Conservation (phyloP, 2,329 filamentous ascomycete genomes). For the Torrubiellomyces zombiae region DNA sequence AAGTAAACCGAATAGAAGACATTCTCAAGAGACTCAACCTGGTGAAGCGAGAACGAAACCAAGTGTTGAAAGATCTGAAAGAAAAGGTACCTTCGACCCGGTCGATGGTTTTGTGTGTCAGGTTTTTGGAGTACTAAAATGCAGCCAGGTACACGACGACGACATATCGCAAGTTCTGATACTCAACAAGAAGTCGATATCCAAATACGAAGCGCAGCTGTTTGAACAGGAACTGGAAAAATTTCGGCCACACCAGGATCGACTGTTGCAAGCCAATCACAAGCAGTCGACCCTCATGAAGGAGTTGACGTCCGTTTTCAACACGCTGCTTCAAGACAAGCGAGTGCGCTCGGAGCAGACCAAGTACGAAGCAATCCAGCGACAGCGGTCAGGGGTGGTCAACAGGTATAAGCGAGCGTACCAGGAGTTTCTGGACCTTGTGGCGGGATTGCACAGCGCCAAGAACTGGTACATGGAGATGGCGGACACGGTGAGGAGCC, state of each 20-base stretch:
- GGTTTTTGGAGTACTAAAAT: slow-evolving; percentile 11
- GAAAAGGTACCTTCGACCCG: no score
- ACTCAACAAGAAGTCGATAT: slow-evolving; percentile 90
- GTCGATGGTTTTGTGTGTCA: no score
- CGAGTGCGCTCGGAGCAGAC: slow-evolving; percentile 84
- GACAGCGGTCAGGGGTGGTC: slow-evolving; percentile 66
- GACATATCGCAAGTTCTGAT: slow-evolving; percentile 97
- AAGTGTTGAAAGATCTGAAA: slow-evolving; percentile 91
- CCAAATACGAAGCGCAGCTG: slow-evolving; percentile 78
- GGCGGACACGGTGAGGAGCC: slow-evolving; percentile 80
- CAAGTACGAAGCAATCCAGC: slow-evolving; percentile 80
- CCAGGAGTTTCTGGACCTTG: slow-evolving; percentile 80
- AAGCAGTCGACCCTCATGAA: slow-evolving; percentile 93
- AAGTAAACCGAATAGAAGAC: slow-evolving; percentile 79
- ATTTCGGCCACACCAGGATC: slow-evolving; percentile 81
- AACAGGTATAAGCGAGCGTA: slow-evolving; percentile 81
- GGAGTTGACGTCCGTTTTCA: slow-evolving; percentile 77
- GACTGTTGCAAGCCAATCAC: slow-evolving; percentile 82
- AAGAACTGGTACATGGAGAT: slow-evolving; percentile 93
- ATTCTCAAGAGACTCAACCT: slow-evolving; percentile 80
- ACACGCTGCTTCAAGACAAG: slow-evolving; percentile 80
- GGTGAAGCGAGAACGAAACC: slow-evolving; percentile 78
- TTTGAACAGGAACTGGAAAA: slow-evolving; percentile 97
- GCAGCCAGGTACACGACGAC: slow-evolving; percentile 69
- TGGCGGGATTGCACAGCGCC: slow-evolving; percentile 70